Base-by-base conservation (phyloP, 192 early-diverging fungal species). In the Backusella liffmaniae region DNA sequence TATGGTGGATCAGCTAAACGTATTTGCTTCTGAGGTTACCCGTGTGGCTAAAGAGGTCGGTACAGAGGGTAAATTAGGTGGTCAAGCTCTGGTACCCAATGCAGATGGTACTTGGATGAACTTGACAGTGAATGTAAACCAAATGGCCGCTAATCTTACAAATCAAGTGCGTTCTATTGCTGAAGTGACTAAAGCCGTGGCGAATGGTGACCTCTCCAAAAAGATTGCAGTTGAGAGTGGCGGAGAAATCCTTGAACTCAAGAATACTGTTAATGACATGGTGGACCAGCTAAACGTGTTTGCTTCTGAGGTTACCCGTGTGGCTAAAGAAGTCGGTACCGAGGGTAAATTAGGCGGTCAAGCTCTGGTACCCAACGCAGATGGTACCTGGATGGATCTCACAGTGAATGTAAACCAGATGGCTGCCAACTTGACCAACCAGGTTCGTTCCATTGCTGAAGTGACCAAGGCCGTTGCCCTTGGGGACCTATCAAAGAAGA, bases 331-430 rank as follows among this genome's bases (percentile, higher is more conserved):
- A 76, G 91, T 92, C 26, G 91, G 91, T 53, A 91, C 86, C 0
- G 90, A 93, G 62, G 94, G 94, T 44, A 92, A 91, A 53, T 83
- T 95, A 23, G 94, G 94, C 65, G 94, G 86, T 35, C 91, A 94
- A 76, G 92, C 92, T 0, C 81, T 89, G n/a, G 94, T 95, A 0
- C 76, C 79, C 0, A 91, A 88, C 71, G 92, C 92, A 0, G 90
- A 88, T 32, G 94, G 94, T 34, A 88, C 88, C 0, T 95, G 94
- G 94, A 89, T 87, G 56, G 91, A 94, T 30, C 80, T 93, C 7
- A 93, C 92, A 0, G 83, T 84, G 32, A 93, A 92, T 72, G 92
- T 91, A 76, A 91, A 91, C 73, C 82, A 73, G 59, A 91, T 91
- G 90, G 90, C 88, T 10, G 78, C 84, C 2, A 89, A 89, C 68